Base-by-base conservation (phyloP, 2,329 filamentous ascomycete species). In the Colletotrichum liriopes region DNA sequence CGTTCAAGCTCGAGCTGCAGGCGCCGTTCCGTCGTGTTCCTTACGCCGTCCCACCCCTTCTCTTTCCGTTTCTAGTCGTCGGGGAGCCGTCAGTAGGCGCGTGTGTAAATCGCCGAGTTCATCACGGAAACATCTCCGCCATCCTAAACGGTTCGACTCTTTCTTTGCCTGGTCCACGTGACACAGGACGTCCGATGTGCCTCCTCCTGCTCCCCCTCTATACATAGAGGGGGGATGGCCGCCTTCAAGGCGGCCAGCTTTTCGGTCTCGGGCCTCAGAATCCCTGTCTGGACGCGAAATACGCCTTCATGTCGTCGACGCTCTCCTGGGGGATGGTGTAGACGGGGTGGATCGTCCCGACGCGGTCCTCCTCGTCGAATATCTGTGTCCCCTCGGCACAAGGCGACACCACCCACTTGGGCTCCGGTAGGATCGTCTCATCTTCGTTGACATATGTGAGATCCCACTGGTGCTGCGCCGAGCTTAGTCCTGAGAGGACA, bases 401-500 rank as follows among this genome's bases (percentile, higher is more conserved):
- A 35, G 87, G 86, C 76, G 84, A 81, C 71, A 84, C 86, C 71
- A 80, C 79, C 85, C 87, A 89, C 65, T 80, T 80, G 65, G 86
- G 82, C 64, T 78, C 79, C 73, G 78, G 77, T 78, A 76, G 78
- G 79, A 79, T 78, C 67, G 76, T 74, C 58, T 77, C 78, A 41
- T 82, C 79, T 61, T 73, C 77, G 72, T 35, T 74, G 66, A 74
- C 78, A 62, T 74, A 74, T 47, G 72, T 74, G 77, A 89, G 82
- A 74, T 84, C 81, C 88, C 88, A 90, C 77, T 87, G 85, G 81
- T 98, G 90, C 83, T 97, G 94, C 32, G 93, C 92, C 65, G 92
- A 93, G 81, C 94, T 96, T 75, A 98, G 86, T 6, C 96, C 96
- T 29, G 93, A 92, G 26, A 98, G 88, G 39, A 95, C 94, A 83